These are phyloP conservation scores for Cytospora piceicola DNA, from an alignment of 2,329 filamentous ascomycete species.

Conservation along the genomic window DNA sequence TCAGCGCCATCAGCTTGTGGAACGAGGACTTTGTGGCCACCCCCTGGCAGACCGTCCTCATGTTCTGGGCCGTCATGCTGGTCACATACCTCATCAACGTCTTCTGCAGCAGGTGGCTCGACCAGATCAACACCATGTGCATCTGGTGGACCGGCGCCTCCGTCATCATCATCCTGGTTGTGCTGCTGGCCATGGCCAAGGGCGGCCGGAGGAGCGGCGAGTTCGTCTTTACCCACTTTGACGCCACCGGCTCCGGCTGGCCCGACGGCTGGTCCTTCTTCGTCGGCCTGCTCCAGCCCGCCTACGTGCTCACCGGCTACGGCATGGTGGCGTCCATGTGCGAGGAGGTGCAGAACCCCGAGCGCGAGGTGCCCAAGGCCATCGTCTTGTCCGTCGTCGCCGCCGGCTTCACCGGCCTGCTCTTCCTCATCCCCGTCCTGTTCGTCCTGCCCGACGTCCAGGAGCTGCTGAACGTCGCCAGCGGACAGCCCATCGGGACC, in stretches of 20 bases:
- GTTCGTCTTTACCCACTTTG: conserved; percentile 71
- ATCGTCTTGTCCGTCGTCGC: conserved; percentile 72
- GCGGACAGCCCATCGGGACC: conserved; percentile 74
- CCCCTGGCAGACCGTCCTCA: conserved; percentile 70
- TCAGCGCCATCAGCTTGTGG: conserved; percentile 71
- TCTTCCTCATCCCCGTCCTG: conserved; percentile 74
- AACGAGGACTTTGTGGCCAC: conserved; percentile 70
- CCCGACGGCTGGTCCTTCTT: conserved; percentile 73
- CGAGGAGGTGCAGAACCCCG: conserved; percentile 71
- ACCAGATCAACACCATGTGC: conserved; percentile 73
- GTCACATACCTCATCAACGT: conserved; percentile 68
- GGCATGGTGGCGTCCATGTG: conserved; percentile 75
- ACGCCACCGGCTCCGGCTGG: conserved; percentile 68
- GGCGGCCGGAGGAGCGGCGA: conserved; percentile 59
- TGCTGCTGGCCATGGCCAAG: conserved; percentile 61
- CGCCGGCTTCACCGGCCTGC: conserved; percentile 65
- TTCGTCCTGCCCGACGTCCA: conserved; percentile 74
- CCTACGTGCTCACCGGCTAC: conserved; percentile 66
- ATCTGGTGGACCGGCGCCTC: conserved; percentile 72
- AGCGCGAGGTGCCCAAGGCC: conserved; percentile 70
- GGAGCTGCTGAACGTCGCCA: conserved; percentile 66
- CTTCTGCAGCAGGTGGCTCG: conserved; percentile 62
- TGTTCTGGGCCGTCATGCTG: conserved; percentile 73
- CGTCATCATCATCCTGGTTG: conserved; percentile 56
- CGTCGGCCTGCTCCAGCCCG: conserved; percentile 69